Conservation (phyloP, 192 early-diverging fungal species). For the Allomyces macrogynus region DNA sequence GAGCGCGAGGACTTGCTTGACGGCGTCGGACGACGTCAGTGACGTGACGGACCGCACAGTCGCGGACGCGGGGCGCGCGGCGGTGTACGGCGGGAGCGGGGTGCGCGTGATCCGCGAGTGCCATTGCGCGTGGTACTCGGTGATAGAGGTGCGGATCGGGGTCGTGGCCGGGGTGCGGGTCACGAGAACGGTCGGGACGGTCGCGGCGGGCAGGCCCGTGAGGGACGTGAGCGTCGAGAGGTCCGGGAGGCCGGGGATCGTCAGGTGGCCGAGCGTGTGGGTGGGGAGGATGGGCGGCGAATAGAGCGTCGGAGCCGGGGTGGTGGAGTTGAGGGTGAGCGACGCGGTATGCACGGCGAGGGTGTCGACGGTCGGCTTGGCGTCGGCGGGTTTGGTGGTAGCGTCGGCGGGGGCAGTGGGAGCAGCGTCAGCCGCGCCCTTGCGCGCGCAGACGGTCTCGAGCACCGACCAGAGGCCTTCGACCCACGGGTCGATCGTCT, state of each 20-base stretch:
- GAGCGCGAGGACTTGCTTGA: constrained; percentile 16
- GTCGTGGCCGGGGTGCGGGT: neutral
- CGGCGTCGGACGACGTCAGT: neutral
- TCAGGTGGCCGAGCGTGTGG: neutral
- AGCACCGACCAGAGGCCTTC: constrained; percentile 56
- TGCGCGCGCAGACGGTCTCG: constrained; percentile 12
- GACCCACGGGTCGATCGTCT: constrained; percentile 81
- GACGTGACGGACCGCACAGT: neutral
- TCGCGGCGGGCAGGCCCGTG: neutral
- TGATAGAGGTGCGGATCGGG: neutral
- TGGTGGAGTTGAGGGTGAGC: neutral
- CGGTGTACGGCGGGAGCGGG: neutral
- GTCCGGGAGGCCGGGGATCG: neutral
- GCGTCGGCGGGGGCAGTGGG: too few species aligned
- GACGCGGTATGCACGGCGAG: neutral
- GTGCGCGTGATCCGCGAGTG: neutral
- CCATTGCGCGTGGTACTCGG: neutral
- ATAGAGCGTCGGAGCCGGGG: neutral
- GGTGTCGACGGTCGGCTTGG: neutral
- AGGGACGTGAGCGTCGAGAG: too few species aligned
- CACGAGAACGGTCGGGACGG: neutral
- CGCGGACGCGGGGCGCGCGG: neutral
- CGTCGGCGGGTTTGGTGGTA: neutral
- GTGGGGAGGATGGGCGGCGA: neutral
- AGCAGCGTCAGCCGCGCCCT: neutral